These are phyloP conservation scores for Aschersonia sp. DNA, from an alignment of 2,329 filamentous ascomycete genomes.

Conservation along the genomic window DNA sequence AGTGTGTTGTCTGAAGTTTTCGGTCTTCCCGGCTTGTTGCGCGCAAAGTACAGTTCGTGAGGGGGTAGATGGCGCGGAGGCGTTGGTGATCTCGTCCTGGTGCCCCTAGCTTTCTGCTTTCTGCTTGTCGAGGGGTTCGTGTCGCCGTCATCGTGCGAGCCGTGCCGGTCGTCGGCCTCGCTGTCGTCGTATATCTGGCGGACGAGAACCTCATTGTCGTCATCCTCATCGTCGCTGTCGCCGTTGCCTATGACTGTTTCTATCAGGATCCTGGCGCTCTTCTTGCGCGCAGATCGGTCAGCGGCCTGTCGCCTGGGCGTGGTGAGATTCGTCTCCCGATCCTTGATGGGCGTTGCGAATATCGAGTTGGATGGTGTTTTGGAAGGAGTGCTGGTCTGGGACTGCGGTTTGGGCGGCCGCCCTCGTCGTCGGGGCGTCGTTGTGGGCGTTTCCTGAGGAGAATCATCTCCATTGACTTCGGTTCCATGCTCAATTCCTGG, in stretches of 20 bases:
- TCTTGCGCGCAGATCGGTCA: conserved; percentile 74
- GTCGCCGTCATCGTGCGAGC: conserved; percentile 4
- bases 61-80: conserved; percentile 71
- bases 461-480: not conserved
- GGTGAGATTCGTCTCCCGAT: conserved; percentile 17
- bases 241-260: conserved; percentile 52
- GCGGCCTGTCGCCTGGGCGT: conserved; percentile 58
- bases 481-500: not conserved
- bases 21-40: conserved; percentile 67
- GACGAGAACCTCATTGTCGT: conserved; percentile 7
- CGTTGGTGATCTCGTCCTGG: conserved; percentile 48
- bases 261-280: conserved; percentile 66
- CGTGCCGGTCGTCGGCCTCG: conserved; percentile 37
- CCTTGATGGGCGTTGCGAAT: conserved; percentile 25
- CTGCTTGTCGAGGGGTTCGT: conserved; percentile 27
- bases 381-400: conserved; percentile 15
- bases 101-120: conserved; percentile 6
- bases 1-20: conserved; percentile 85
- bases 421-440: conserved; percentile 16
- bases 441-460: conserved; percentile 5
- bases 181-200: conserved; percentile 33
- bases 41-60: conserved; percentile 86
- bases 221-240: conserved; percentile 55
- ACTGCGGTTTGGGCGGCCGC: conserved; percentile 14
- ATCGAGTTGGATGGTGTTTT: conserved; percentile 11